Conservation (phyloP, 192 early-diverging fungal species). For the Podila verticillata region DNA sequence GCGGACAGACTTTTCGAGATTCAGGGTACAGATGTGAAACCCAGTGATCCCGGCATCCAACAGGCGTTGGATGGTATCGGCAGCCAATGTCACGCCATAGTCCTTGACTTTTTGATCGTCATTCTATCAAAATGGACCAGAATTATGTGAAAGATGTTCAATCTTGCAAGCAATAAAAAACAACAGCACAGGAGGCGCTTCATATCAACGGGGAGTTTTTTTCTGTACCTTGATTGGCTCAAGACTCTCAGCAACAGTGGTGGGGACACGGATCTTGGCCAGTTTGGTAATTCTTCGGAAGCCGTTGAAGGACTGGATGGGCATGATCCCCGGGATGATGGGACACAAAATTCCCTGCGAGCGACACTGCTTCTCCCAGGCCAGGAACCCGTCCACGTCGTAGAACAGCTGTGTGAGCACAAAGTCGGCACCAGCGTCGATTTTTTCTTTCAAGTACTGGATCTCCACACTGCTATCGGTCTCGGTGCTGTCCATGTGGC, state of each 20-base stretch:
- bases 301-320: slow-evolving; percentile 82
- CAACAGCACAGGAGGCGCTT: not conserved
- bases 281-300: slow-evolving; percentile 85
- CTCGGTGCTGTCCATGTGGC: slow-evolving; percentile 74
- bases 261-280: slow-evolving; percentile 76
- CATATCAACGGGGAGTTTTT: not conserved
- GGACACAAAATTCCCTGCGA: slow-evolving; percentile 58
- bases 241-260: slow-evolving; percentile 63
- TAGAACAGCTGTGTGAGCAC: slow-evolving; percentile 89
- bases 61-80: slow-evolving; percentile 80
- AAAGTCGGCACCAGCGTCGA: slow-evolving; percentile 86
- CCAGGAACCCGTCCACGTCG: slow-evolving; percentile 75
- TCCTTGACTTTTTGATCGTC: slow-evolving; percentile 90
- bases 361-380: slow-evolving; percentile 75
- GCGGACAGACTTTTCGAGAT: slow-evolving; percentile 80
- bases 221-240: slow-evolving; percentile 79
- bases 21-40: slow-evolving; percentile 87
- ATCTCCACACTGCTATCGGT: slow-evolving; percentile 65
- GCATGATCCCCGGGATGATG: slow-evolving; percentile 91
- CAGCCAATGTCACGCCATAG: slow-evolving; percentile 75
- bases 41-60: slow-evolving; percentile 51
- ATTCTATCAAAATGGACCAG: slow-evolving; percentile 49
- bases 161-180: not conserved
- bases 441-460: slow-evolving; percentile 73
- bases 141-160: not conserved